Base-by-base conservation (phyloP, 768 basidiomycete species). In the Mycena venus region DNA sequence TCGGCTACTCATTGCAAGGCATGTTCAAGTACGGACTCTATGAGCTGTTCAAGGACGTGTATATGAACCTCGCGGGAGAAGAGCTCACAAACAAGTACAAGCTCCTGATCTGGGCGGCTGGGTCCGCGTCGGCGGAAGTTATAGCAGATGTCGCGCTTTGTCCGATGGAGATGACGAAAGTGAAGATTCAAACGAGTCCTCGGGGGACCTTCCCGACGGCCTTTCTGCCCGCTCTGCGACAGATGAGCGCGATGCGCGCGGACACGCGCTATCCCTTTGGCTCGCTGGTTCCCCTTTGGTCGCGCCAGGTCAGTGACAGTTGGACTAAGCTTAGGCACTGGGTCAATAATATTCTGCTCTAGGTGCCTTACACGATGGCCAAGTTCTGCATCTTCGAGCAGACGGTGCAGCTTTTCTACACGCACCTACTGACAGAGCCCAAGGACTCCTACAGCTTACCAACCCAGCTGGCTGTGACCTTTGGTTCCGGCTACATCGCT, bases 11-110 rank as follows among this genome's bases (percentile, higher is more conserved):
- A 10, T 90, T 96, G 79, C 97, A 98, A 87, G 97, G 97, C 83
- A 93, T 97, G 91, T 96, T 98, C 94, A 99, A 99, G 87, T 98
- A 96, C 84, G 97, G 97, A 87, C 95, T 97, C 83, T 98, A 98
- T 84, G 97, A 99, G 86, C 84, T 94, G 81, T 99, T 97, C 94
- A 99, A 98, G 90, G 97, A 98, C 84, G 70, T 81, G 75, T 97
- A 97, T 90, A 92, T 92, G 89, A 97, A 97, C 90, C 81, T 93
- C 77, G 93, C 96, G 74, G 97, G 97, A 63, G 93, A 97, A 84
- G 95, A 96, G 82, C 86, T 90, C 47, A 82, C 94, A 29, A 84
- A 89, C 68, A 92, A 95, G 79, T 96, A 95, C 91, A 95, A 95
- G 87, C 93, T 93, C 75, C 88, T 89, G 70, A 96, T 99, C 86